Percentiles rank a stretch among this genome's conserved stretches.
These are phyloP conservation scores for Acer negundo DNA, from an alignment of 345 rosid genomes.

Conservation along the genomic window DNA sequence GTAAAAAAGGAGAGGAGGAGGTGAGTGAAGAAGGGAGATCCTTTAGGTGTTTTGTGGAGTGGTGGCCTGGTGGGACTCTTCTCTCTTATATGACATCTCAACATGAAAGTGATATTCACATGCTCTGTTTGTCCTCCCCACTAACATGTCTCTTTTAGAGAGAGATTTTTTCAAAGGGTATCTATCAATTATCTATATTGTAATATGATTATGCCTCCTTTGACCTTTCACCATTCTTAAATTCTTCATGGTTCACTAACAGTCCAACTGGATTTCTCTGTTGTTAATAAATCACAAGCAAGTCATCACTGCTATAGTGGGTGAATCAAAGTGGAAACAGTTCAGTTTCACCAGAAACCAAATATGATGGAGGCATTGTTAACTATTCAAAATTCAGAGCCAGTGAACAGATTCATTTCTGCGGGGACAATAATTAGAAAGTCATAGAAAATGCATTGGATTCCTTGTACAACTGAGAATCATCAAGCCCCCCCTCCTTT, in stretches of 20 bases:
- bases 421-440: background rate
- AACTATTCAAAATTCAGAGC: background rate
- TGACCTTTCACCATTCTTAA: background rate
- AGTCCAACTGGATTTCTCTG: background rate
- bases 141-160: background rate
- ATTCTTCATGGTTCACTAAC: background rate
- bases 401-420: slow-evolving; percentile 15
- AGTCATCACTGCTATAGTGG: background rate
- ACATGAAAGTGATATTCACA: slow-evolving; percentile 52
- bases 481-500: background rate
- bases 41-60: slow-evolving; percentile 7
- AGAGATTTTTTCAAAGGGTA: background rate
- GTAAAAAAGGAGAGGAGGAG: background rate
- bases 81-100: slow-evolving; percentile 20
- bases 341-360: background rate
- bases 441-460: slow-evolving; percentile 33
- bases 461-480: slow-evolving; percentile 24
- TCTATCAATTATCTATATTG: background rate
- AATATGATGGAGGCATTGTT: background rate
- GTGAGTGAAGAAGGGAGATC: background rate
- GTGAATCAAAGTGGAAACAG: background rate
- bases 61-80: slow-evolving; percentile 22
- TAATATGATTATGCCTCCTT: background rate
- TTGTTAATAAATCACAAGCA: background rate
- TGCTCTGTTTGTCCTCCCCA: slow-evolving; percentile 33